Conservation (phyloP, 345 rosid species). For the Salix purpurea region DNA sequence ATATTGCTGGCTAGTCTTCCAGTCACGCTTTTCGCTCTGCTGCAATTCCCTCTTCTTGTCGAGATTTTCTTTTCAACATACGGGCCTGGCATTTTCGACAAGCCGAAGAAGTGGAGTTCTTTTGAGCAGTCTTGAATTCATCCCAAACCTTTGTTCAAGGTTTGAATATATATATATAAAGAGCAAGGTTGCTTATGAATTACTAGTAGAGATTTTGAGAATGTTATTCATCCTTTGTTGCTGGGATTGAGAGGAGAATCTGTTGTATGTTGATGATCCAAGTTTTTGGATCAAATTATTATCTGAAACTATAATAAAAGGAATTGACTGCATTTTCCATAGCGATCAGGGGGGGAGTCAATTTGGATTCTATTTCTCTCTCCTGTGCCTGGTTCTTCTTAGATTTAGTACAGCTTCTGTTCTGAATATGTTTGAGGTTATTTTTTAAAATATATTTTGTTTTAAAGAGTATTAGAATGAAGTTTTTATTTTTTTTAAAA, state of each 20-base stretch:
- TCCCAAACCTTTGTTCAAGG: neutral
- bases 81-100: conserved; percentile 57
- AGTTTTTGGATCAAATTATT: neutral
- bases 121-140: neutral
- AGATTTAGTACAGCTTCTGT: neutral
- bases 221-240: neutral
- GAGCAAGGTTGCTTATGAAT: too few relatives aligned
- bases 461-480: too few relatives aligned
- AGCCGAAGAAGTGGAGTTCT: conserved; percentile 32
- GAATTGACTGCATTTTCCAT: neutral
- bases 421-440: too few relatives aligned
- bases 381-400: neutral
- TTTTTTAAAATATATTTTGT: too few relatives aligned
- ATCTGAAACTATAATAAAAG: neutral
- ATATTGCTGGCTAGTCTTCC: conserved; percentile 51
- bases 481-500: too few relatives aligned
- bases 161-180: neutral
- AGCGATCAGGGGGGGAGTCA: neutral
- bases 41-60: conserved; percentile 61
- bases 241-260: neutral
- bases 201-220: too few relatives aligned
- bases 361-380: neutral
- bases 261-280: neutral
- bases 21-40: conserved; percentile 50
- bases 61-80: conserved; percentile 62